phyloP scores from a whole-genome alignment of 2,329 filamentous ascomycete genomes.

The Teratosphaeria viscida region DNA sequence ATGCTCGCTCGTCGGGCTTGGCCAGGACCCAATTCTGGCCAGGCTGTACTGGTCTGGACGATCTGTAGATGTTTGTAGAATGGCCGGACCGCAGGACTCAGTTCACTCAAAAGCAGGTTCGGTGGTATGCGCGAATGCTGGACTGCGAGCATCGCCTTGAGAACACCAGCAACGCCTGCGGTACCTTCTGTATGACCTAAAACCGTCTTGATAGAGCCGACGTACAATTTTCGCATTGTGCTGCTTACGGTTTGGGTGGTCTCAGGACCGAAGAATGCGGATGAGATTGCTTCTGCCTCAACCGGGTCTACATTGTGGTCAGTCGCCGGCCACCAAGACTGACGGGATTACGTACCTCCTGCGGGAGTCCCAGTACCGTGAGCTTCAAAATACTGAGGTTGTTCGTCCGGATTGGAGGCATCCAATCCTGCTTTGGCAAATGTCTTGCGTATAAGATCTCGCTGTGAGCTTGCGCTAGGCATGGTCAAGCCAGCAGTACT shows the following conservation, averaged over 20 bases:
- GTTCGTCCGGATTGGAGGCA: constrained; percentile 16
- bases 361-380: constrained; percentile 13
- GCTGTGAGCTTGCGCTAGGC: constrained; percentile 25
- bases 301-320: too few relatives aligned
- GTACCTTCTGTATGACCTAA: constrained; percentile 6
- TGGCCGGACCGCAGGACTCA: not conserved
- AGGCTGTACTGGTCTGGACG: not conserved
- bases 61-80: too few relatives aligned
- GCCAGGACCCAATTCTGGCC: not conserved
- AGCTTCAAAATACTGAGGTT: constrained; percentile 20
- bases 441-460: not conserved
- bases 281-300: too few relatives aligned
- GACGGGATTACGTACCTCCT: constrained; percentile 7
- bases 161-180: constrained; percentile 5
- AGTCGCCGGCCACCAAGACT: too few relatives aligned
- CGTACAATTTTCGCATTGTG: not conserved
- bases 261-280: constrained; percentile 1
- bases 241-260: constrained; percentile 3
- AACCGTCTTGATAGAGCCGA: constrained; percentile 8
- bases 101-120: not conserved
- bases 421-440: not conserved
- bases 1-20: not conserved
- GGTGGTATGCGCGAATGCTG: constrained; percentile 16
- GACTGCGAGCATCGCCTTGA: constrained; percentile 11
- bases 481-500: constrained; percentile 29